Percentiles rank a stretch among this genome's conserved stretches.
Conservation (phyloP, 2,329 filamentous ascomycete genomes). For the Neodidymelliopsis sp. region DNA sequence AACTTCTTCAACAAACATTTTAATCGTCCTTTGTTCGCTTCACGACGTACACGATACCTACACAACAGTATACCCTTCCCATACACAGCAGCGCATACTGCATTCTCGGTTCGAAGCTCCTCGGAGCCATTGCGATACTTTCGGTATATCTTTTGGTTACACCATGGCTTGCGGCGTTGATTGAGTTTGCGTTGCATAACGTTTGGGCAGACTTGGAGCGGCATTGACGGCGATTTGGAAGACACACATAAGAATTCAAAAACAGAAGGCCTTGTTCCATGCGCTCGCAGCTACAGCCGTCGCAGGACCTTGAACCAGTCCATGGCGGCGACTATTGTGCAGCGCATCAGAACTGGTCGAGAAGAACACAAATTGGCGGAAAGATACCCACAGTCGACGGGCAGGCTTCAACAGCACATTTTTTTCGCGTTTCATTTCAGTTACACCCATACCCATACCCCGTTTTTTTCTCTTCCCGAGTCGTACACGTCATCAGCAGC, state of each 20-base stretch:
- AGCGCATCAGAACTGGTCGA: neutral
- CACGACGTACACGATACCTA: slow-evolving; percentile 18
- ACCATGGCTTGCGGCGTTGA: slow-evolving; percentile 18
- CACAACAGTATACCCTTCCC: slow-evolving; percentile 14
- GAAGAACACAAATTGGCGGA: slow-evolving; percentile 9
- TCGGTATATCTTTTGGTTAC: slow-evolving; percentile 14
- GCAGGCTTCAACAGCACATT: slow-evolving; percentile 15
- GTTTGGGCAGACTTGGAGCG: slow-evolving; percentile 4
- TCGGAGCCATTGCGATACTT: slow-evolving; percentile 16
- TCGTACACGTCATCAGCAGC: slow-evolving; percentile 10
- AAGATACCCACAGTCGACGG: slow-evolving; percentile 7
- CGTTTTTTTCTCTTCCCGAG: slow-evolving; percentile 4
- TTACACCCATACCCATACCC: slow-evolving; percentile 13
- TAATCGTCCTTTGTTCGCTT: slow-evolving; percentile 17
- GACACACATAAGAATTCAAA: slow-evolving; percentile 5
- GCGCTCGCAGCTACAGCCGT: neutral
- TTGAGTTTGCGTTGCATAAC: slow-evolving; percentile 14
- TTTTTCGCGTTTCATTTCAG: slow-evolving; percentile 14
- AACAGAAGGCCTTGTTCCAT: slow-evolving; percentile 1
- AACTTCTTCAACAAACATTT: slow-evolving; percentile 12
- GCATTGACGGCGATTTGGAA: slow-evolving; percentile 15
- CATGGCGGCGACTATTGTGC: neutral
- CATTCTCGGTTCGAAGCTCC: slow-evolving; percentile 15
- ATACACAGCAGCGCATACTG: slow-evolving; percentile 12
- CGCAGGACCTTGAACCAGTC: neutral